Conservation (phyloP, 768 basidiomycete species). For the Daedaleopsis sinensis region DNA sequence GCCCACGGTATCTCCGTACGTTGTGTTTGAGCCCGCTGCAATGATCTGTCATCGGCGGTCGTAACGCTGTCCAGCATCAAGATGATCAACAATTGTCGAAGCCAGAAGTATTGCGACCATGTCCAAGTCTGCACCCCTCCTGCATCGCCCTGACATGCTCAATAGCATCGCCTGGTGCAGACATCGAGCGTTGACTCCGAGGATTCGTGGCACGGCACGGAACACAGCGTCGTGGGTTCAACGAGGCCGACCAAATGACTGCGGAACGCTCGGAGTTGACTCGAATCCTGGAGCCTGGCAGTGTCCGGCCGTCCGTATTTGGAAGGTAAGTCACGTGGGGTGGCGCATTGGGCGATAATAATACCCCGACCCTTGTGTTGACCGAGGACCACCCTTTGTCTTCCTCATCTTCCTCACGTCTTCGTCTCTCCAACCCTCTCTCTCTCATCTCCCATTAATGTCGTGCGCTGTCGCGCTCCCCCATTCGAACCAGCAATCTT, state of each 20-base stretch:
- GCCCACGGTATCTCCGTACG: not conserved
- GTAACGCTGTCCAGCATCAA: conserved; percentile 5
- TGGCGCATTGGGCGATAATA: conserved; percentile 16
- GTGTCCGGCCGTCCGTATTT: conserved; percentile 1
- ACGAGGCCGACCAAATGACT: conserved; percentile 12
- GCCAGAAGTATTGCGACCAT: not conserved
- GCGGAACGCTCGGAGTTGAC: conserved; percentile 15
- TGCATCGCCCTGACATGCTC: not conserved
- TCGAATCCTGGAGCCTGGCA: conserved; percentile 6
- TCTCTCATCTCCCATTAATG: conserved; percentile 22
- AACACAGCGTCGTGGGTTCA: conserved; percentile 23
- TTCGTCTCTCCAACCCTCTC: conserved; percentile 5
- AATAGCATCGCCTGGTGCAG: not conserved
- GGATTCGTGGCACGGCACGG: conserved; percentile 15
- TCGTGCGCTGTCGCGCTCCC: conserved; percentile 23
- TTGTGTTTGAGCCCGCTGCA: not conserved
- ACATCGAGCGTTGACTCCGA: not conserved
- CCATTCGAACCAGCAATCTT: conserved; percentile 12
- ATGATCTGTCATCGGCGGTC: conserved; percentile 3
- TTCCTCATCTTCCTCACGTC: conserved; percentile 14
- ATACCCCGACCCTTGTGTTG: conserved; percentile 20
- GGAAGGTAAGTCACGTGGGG: conserved; percentile 18
- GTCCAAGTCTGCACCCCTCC: not conserved
- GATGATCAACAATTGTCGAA: conserved; percentile 15
- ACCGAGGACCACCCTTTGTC: conserved; percentile 22